phyloP scores from a whole-genome alignment of 1,284 basidiomycete genomes.

The Apiotrichum sp. region DNA sequence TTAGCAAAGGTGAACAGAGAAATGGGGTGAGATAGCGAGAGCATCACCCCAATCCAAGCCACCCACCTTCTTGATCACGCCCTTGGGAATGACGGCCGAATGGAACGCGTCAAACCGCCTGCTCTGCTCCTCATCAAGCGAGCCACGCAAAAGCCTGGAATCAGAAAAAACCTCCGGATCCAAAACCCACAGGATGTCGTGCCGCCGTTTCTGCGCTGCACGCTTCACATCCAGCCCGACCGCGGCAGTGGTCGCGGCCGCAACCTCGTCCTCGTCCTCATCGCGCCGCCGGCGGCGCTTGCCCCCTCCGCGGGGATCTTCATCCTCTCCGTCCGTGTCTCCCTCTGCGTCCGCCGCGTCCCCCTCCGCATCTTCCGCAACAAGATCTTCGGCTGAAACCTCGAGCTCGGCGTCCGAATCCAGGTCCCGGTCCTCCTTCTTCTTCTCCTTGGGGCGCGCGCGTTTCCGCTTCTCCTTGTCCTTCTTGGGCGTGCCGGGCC shows the following conservation, averaged over 20 bases:
- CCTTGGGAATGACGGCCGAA: constrained; percentile 27
- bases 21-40: background rate
- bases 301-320: constrained; percentile 2
- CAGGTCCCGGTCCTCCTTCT: background rate
- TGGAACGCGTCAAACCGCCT: constrained; percentile 40
- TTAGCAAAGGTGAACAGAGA: background rate
- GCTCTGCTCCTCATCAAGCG: constrained; percentile 36
- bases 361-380: constrained; percentile 10
- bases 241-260: background rate
- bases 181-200: constrained; percentile 13
- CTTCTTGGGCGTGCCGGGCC: constrained; percentile 4
- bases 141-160: constrained; percentile 28
- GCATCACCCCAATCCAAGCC: background rate
- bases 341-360: background rate
- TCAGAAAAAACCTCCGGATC: background rate
- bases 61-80: constrained; percentile 35
- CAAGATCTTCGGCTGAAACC: constrained; percentile 19
- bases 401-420: constrained; percentile 20
- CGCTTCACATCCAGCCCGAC: constrained; percentile 11
- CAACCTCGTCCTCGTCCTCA: constrained; percentile 20
- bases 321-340: constrained; percentile 23
- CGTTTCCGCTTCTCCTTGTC: constrained; percentile 13
- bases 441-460: constrained; percentile 6
- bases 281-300: background rate
- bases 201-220: constrained; percentile 11